Evolutionary conservation across 2,329 filamentous ascomycete species (phyloP).

Genomic region (Daldinia sp.): DNA sequence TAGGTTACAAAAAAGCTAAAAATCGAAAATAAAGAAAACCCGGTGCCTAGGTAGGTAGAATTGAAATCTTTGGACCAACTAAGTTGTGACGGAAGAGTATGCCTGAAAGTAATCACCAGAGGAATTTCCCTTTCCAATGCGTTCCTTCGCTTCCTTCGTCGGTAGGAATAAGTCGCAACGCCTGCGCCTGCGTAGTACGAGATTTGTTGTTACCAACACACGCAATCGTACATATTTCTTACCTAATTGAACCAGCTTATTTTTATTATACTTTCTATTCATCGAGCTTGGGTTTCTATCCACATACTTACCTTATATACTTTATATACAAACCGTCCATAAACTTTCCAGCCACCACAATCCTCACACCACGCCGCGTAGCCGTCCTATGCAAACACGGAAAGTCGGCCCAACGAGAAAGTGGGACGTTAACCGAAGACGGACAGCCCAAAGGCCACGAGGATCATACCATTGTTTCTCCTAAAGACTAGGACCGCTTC

Average conservation of each 20-base stretch:
- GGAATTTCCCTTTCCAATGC: background rate
- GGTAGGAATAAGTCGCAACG: background rate
- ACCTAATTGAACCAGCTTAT: background rate
- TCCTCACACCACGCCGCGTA: background rate
- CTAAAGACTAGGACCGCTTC: background rate
- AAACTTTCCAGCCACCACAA: background rate
- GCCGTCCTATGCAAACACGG: background rate
- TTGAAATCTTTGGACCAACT: too few relatives aligned
- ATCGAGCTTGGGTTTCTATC: too few relatives aligned
- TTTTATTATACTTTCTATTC: too few relatives aligned
- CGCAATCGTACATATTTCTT: background rate
- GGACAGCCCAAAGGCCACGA: background rate
- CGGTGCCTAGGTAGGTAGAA: background rate
- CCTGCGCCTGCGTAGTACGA: too few relatives aligned
- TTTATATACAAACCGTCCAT: background rate
- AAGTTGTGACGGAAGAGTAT: background rate
- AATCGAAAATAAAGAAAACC: background rate
- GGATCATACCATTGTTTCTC: background rate
- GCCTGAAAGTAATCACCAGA: background rate
- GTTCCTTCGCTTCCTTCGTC: conserved; percentile 7
- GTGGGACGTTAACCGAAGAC: conserved; percentile 1
- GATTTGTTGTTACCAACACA: too few relatives aligned
- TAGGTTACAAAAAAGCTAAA: background rate
- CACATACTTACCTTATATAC: background rate
- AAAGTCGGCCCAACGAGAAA: background rate